Evolutionary conservation across 2,329 filamentous ascomycete genomes (phyloP).

Genomic region (Monilinia aucupariae): DNA sequence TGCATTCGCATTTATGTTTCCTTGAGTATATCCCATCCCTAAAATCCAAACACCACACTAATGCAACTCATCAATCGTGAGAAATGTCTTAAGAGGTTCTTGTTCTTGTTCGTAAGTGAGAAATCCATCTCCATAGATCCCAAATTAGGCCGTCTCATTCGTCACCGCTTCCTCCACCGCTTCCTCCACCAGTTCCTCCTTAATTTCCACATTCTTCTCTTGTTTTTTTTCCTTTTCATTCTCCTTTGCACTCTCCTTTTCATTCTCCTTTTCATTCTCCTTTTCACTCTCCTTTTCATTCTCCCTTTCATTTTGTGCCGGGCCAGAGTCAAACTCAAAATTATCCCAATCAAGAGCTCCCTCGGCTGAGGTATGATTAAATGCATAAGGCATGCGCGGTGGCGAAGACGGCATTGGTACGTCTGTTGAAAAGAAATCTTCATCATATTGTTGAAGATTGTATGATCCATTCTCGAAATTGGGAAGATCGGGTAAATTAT

Average conservation of each 20-base stretch:
- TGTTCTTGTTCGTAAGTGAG: background rate
- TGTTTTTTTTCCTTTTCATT: background rate
- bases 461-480: constrained; percentile 19
- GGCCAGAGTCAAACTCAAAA: background rate
- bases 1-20: background rate
- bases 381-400: constrained; percentile 37
- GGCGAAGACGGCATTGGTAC: constrained; percentile 43
- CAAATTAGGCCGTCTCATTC: background rate
- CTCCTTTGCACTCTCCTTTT: background rate
- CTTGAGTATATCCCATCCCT: background rate
- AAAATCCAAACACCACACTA: constrained; percentile 2
- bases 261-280: background rate
- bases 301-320: background rate
- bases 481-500: constrained; percentile 34
- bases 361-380: background rate
- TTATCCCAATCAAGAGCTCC: constrained; percentile 10
- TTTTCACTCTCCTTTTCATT: background rate
- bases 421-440: constrained; percentile 42
- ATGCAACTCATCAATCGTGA: constrained; percentile 9
- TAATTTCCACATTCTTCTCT: constrained; percentile 18
- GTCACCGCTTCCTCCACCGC: background rate
- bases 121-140: background rate
- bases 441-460: constrained; percentile 28
- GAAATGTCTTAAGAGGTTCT: background rate
- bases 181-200: constrained; percentile 24